phyloP scores from a whole-genome alignment of 139 green algal species.

The Mychonastes homosphaera region DNA sequence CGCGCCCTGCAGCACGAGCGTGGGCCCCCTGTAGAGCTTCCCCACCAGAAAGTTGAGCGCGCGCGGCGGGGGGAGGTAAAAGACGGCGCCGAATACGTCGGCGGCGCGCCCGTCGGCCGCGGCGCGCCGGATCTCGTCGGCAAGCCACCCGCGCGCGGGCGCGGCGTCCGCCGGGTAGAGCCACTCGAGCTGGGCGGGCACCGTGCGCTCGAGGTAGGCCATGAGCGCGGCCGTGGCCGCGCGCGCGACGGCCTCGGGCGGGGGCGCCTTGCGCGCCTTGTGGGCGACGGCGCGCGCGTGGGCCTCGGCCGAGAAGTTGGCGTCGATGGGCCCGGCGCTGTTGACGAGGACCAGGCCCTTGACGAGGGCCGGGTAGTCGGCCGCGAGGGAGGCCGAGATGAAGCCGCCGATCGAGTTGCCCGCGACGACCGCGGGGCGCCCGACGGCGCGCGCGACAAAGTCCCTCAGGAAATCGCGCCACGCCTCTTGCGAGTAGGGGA shows the following conservation, averaged over 20 bases:
- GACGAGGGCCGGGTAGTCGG: slow-evolving; percentile 45
- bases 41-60: slow-evolving; percentile 73
- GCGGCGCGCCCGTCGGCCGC: slow-evolving; percentile 41
- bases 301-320: slow-evolving; percentile 4
- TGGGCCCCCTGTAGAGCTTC: slow-evolving; percentile 48
- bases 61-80: slow-evolving; percentile 74
- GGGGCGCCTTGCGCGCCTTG: slow-evolving; percentile 20
- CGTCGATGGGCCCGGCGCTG: slow-evolving; percentile 28
- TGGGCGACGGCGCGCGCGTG: background rate
- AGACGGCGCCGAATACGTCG: slow-evolving; percentile 62
- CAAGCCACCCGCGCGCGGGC: slow-evolving; percentile 69
- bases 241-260: slow-evolving; percentile 27
- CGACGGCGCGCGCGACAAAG: slow-evolving; percentile 66
- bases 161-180: slow-evolving; percentile 63
- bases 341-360: slow-evolving; percentile 37
- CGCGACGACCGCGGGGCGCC: slow-evolving; percentile 62
- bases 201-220: slow-evolving; percentile 44
- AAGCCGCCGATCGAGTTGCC: slow-evolving; percentile 97
- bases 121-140: slow-evolving; percentile 62
- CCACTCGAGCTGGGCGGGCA: slow-evolving; percentile 44
- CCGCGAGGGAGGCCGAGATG: slow-evolving; percentile 52
- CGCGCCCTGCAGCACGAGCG: slow-evolving; percentile 60
- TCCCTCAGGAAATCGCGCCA: slow-evolving; percentile 72
- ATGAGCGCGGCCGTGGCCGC: slow-evolving; percentile 5
- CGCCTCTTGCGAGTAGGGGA: slow-evolving; percentile 71